These are phyloP conservation scores for Stagonosporopsis tanaceti DNA, from an alignment of 2,329 filamentous ascomycete species.

Conservation along the genomic window DNA sequence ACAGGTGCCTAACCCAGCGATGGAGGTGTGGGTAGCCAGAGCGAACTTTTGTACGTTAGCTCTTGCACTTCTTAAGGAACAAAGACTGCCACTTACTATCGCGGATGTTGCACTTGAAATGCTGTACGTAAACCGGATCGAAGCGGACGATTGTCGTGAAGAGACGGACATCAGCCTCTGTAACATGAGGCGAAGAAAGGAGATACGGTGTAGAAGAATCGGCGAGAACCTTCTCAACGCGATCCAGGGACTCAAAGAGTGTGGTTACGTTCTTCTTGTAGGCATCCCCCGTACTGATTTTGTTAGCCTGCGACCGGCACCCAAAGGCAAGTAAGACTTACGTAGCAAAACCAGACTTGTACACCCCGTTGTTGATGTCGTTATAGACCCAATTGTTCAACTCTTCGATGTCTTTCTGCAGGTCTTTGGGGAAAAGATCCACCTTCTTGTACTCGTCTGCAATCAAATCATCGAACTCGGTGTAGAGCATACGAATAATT, in stretches of 20 bases:
- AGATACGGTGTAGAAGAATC: constrained; percentile 56
- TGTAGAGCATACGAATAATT: constrained; percentile 89
- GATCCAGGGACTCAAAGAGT: constrained; percentile 59
- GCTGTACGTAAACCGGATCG: constrained; percentile 62
- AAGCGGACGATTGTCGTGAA: constrained; percentile 70
- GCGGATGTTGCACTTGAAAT: constrained; percentile 81
- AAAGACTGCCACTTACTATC: constrained; percentile 60
- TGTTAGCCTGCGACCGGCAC: neutral
- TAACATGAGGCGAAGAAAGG: constrained; percentile 54
- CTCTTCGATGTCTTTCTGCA: constrained; percentile 56
- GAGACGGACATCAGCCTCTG: constrained; percentile 61
- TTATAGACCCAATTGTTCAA: constrained; percentile 63
- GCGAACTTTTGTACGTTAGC: constrained; percentile 49
- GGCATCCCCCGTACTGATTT: constrained; percentile 55
- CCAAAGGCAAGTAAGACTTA: constrained; percentile 28
- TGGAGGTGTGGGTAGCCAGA: constrained; percentile 84
- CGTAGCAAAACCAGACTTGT: constrained; percentile 62
- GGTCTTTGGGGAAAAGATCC: constrained; percentile 55
- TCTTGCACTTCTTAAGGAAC: neutral
- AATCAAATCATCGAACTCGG: constrained; percentile 73
- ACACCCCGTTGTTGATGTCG: constrained; percentile 62
- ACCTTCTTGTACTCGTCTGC: constrained; percentile 54
- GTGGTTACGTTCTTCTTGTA: constrained; percentile 56
- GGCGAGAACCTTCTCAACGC: constrained; percentile 54
- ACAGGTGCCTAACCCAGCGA: constrained; percentile 81